Conservation (phyloP, 1,139 yeast genomes). For the Yamadazyma triangularis region DNA sequence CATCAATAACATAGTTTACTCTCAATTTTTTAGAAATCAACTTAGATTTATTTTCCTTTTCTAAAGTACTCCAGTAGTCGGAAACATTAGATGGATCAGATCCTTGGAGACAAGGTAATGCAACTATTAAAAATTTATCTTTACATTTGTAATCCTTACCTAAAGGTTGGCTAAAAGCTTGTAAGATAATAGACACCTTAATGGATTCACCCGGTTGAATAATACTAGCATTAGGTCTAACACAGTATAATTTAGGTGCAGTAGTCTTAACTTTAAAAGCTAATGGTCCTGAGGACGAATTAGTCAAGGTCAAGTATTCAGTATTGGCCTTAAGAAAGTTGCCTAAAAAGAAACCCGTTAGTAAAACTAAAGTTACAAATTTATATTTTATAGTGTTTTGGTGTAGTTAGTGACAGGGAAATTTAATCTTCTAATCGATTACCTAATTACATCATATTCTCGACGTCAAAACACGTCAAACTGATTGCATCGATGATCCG, state of each 20-base stretch:
- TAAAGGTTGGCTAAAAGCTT: constrained; percentile 77
- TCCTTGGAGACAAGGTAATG: constrained; percentile 68
- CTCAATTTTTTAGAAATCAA: constrained; percentile 72
- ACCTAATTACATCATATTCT: no score
- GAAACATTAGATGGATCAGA: constrained; percentile 56
- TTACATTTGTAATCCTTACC: constrained; percentile 70
- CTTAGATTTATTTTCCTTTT: constrained; percentile 53
- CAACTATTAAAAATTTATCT: constrained; percentile 88
- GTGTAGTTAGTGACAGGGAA: no score
- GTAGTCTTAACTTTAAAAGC: constrained; percentile 98
- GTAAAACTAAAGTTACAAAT: no score
- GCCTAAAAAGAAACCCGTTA: no score
- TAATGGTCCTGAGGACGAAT: constrained; percentile 55
- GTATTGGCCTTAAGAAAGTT: constrained; percentile 75
- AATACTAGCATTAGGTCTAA: constrained; percentile 88
- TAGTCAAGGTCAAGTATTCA: constrained; percentile 62
- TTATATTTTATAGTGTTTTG: no score
- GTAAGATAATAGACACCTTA: constrained; percentile 77
- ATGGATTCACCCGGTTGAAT: constrained; percentile 70
- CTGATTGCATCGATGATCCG: no score
- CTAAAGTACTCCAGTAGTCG: constrained; percentile 70
- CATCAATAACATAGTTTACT: constrained; percentile 56
- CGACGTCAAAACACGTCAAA: no score
- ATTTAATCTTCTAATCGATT: no score
- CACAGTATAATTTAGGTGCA: constrained; percentile 94